Conservation (phyloP, 352 stramenopile species). For the Globisporangium middletonii region DNA sequence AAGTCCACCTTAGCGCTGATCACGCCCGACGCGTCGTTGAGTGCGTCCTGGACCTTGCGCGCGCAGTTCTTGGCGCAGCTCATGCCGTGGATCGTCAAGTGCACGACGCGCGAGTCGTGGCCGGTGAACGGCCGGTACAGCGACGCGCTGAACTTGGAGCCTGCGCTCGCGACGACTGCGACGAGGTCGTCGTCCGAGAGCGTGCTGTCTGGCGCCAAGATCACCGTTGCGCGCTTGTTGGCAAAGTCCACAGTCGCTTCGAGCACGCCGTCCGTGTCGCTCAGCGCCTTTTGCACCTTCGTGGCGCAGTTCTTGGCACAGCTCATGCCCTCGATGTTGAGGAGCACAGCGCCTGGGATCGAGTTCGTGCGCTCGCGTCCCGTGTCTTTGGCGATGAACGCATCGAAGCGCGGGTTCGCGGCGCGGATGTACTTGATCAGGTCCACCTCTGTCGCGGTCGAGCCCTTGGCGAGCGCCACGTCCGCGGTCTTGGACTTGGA, state of each 20-base stretch:
- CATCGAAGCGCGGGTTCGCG: slow-evolving; percentile 69
- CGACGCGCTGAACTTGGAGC: slow-evolving; percentile 46
- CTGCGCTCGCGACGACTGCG: slow-evolving; percentile 37
- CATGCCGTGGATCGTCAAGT: slow-evolving; percentile 71
- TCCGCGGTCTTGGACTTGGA: slow-evolving; percentile 75
- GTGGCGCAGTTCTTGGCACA: slow-evolving; percentile 58
- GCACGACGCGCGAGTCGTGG: slow-evolving; percentile 66
- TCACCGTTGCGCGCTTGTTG: slow-evolving; percentile 64
- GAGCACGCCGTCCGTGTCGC: slow-evolving; percentile 43
- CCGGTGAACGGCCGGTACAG: slow-evolving; percentile 61
- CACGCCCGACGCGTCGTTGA: slow-evolving; percentile 57
- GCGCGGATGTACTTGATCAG: slow-evolving; percentile 80
- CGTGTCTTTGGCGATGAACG: slow-evolving; percentile 53
- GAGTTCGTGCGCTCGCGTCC: slow-evolving; percentile 38
- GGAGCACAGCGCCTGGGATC: slow-evolving; percentile 53
- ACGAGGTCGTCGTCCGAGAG: slow-evolving; percentile 71
- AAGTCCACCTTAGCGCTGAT: slow-evolving; percentile 80
- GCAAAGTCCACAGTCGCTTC: slow-evolving; percentile 64
- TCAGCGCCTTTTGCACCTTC: slow-evolving; percentile 54
- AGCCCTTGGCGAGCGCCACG: slow-evolving; percentile 70
- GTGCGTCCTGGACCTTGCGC: slow-evolving; percentile 60
- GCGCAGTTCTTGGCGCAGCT: slow-evolving; percentile 73
- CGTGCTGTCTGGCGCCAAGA: slow-evolving; percentile 49
- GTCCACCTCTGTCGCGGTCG: slow-evolving; percentile 78
- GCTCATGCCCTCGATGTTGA: slow-evolving; percentile 74